These are phyloP conservation scores for Mucuna pruriens DNA, from an alignment of 306 rosid genomes.

Conservation along the genomic window DNA sequence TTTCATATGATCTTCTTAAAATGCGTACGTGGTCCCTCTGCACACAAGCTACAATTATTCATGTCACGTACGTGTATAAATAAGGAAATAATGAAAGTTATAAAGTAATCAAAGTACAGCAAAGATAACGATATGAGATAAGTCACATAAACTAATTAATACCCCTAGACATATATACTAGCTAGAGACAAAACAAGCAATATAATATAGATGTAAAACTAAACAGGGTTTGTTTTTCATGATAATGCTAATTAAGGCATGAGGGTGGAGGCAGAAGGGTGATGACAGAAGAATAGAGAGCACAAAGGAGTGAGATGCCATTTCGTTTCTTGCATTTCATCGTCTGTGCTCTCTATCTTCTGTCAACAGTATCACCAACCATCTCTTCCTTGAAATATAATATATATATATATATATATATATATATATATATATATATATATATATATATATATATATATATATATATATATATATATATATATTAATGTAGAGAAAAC, in stretches of 20 bases:
- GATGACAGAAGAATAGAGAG: slow-evolving; percentile 89
- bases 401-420: no score
- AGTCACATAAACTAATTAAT: not conserved
- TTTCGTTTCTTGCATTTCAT: slow-evolving; percentile 55
- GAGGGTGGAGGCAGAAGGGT: not conserved
- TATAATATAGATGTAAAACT: not conserved
- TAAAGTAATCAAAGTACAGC: not conserved
- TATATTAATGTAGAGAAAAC: no score
- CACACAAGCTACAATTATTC: not conserved
- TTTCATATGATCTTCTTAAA: not conserved
- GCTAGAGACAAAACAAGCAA: not conserved
- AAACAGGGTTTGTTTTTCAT: not conserved
- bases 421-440: no score
- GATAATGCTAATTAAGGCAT: not conserved
- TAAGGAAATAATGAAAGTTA: not conserved
- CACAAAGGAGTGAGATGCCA: slow-evolving; percentile 79
- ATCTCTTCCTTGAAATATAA: no score
- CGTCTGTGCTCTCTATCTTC: slow-evolving; percentile 93
- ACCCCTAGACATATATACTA: not conserved
- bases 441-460: no score
- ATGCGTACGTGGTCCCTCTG: not conserved
- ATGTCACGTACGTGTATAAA: not conserved
- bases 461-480: no score
- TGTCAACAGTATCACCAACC: slow-evolving; percentile 63
- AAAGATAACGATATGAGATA: not conserved